Base-by-base conservation (phyloP, 2,329 filamentous ascomycete species). In the Grosmannia clavigera region DNA sequence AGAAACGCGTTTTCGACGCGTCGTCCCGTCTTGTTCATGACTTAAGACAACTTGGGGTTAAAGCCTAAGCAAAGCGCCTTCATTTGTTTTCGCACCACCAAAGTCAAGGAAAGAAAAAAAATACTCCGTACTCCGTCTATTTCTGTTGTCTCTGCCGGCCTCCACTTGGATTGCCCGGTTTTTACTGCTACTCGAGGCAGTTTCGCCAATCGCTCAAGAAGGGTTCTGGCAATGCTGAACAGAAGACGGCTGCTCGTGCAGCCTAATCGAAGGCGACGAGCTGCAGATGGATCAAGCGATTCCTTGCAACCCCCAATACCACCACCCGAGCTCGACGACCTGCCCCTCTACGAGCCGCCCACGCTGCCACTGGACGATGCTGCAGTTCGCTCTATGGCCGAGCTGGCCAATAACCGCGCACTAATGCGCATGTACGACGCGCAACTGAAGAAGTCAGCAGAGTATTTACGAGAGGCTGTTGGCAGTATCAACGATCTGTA, bases 301-400 rank as follows among this genome's bases (percentile, higher is more conserved):
- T 35, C 16, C 1, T 3, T 7, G 12, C 29, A 38, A 9, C 50
- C 56, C 5, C 27, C 57, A 22, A 53, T 22, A 11, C 57, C 29
- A 16, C 57, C 57, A n/a, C 31, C 29, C 29, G 43, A 59, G 31
- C 33, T 67, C 5, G 63, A 70, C 27, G 67, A 71, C 16, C 68
- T 81, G n/a, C 79, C 80, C 2, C 70, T 72, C 1, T 82, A 83
- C 69, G 72, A 83, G 60, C 71, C 76, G 3, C 79, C 76, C 9
- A 67, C 71, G 11, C 77, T 72, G 60, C 74, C 77, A 6, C 74
- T 82, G 62, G 71, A 73, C 60, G 69, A 72, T 14, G 60, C 61
- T 6, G 71, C 72, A 10, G 71, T 73, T 58, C 71, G 70, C 25
- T 70, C 71, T 3, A 71, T 82, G 3, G 66, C 70, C 58, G 72